A percentile compares a stretch with the other conserved stretches of the same genome.
Conservation (phyloP, 306 rosid species). For the Corylus americana region DNA sequence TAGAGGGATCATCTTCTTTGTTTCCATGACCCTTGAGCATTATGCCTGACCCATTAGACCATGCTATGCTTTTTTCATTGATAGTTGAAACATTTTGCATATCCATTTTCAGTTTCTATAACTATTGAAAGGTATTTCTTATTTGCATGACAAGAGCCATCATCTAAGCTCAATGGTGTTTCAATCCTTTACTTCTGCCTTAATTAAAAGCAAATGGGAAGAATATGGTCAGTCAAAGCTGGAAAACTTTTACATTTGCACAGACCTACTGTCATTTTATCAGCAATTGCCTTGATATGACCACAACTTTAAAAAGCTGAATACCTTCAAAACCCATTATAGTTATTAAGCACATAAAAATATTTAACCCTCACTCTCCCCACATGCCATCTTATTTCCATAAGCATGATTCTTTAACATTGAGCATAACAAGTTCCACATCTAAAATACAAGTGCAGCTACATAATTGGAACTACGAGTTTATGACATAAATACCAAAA, state of each 20-base stretch:
- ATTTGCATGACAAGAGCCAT: background rate
- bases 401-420: background rate
- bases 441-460: background rate
- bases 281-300: background rate
- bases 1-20: background rate
- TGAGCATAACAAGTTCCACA: background rate
- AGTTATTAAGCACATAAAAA: background rate
- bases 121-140: background rate
- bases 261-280: background rate
- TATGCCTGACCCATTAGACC: background rate
- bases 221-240: background rate
- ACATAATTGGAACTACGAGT: background rate
- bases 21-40: background rate
- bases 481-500: background rate
- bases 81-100: background rate
- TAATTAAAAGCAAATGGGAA: background rate
- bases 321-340: background rate
- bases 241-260: background rate
- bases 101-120: background rate
- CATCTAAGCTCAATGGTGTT: background rate
- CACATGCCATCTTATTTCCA: background rate
- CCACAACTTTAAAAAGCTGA: background rate
- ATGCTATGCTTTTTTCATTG: background rate
- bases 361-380: background rate
- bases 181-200: background rate